Evolutionary conservation across 306 rosid species (phyloP), one percentile per base, ranked within the genome.

Genomic region (Malus fusca): DNA sequence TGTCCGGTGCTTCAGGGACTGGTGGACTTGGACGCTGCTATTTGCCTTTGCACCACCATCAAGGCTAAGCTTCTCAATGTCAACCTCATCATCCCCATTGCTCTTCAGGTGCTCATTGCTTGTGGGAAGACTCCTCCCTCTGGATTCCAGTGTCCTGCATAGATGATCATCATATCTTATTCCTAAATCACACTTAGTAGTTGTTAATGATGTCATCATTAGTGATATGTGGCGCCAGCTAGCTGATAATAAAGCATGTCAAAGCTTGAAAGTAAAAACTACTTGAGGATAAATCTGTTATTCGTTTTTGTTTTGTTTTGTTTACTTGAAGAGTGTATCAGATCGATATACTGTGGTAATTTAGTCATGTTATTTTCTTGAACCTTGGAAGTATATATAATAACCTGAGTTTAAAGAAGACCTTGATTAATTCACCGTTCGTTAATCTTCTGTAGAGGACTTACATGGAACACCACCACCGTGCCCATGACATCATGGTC

Each of bases 11-110:
- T 95, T 4, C 68, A 72, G 44, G 98, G 98, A 4, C 81, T 95
- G 2, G 33, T 90, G 66, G 98, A 85, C 70, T 84, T 95, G 80
- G 98, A 95, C 18, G 97, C 98, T 5, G 97, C 96, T 0, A 70
- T 95, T 5, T 95, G 98, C 71, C 95, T 95, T 1, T 92, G 97
- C 85, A 95, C 97, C 61, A 89, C 98, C 72, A 95, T 95, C 68
- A 95, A 58, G 71, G 83, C 78, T 5, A 95, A 92, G 89, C 88
- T 95, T 63, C 90, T 90, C 1, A 92, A 95, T 58, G 85, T 95
- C 62, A 87, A 84, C 46, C 65, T 92, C 37, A 13, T 91, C 17
- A 61, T 95, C 14, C 98, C 98, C 6, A 83, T 95, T 72, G 97
- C 97, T 78, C 96, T 95, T 68, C 90, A 90, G 85, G 68, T 90